Percentiles rank a stretch among this genome's conserved stretches.
Conservation (phyloP, 1,284 basidiomycete species). For the Trametes versicolor region DNA sequence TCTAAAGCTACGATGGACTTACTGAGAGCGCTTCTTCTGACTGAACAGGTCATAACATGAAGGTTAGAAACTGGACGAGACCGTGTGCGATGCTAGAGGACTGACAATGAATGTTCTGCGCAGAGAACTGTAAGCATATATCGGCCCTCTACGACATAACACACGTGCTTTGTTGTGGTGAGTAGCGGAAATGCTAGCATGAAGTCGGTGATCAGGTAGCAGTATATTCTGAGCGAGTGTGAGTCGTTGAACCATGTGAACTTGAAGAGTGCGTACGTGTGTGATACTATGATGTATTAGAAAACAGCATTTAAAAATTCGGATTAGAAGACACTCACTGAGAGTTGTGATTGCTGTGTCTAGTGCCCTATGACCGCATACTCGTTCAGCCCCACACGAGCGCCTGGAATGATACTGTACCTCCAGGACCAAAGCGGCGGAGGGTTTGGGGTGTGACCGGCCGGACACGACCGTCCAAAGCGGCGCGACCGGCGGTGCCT, state of each 20-base stretch:
- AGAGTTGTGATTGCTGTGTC: conserved; percentile 42
- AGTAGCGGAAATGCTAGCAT: conserved; percentile 44
- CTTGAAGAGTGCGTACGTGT: conserved; percentile 41
- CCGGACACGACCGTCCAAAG: no score
- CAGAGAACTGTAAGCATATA: background rate
- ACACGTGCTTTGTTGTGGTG: conserved; percentile 47
- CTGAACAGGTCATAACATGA: conserved; percentile 33
- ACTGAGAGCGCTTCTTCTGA: conserved; percentile 48
- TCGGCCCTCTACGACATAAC: no score
- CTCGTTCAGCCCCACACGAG: background rate
- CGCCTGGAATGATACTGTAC: background rate
- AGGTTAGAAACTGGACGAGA: no score
- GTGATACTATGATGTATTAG: conserved; percentile 41
- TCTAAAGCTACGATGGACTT: conserved; percentile 16
- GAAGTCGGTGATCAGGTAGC: conserved; percentile 50
- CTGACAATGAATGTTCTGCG: conserved; percentile 51
- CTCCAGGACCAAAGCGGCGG: no score
- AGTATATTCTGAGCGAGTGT: conserved; percentile 42
- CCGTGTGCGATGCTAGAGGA: conserved; percentile 1
- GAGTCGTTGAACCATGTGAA: background rate
- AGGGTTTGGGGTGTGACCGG: no score
- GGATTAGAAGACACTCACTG: conserved; percentile 38
- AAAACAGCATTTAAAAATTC: background rate
- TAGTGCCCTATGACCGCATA: conserved; percentile 32
- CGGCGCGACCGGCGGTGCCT: no score